Conservation (phyloP, 768 basidiomycete genomes). For the Suillus clintonianus region DNA sequence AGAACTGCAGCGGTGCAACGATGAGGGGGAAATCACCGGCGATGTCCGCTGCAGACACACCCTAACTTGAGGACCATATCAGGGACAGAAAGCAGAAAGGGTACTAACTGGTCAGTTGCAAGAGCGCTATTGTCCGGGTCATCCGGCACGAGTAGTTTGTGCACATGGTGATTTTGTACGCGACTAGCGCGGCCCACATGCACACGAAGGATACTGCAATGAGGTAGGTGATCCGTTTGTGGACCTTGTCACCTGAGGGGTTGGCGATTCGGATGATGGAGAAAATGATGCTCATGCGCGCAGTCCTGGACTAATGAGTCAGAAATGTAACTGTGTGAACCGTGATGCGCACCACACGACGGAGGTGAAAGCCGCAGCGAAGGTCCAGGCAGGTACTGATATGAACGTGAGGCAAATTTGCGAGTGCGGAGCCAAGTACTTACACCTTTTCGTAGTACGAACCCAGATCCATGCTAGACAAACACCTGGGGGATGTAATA, state of each 20-base stretch:
- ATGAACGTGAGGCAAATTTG: neutral
- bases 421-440: neutral
- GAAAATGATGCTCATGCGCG: slow-evolving; percentile 7
- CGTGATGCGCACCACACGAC: neutral
- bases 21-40: neutral
- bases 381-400: neutral
- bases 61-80: neutral
- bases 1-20: neutral
- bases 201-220: neutral
- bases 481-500: neutral
- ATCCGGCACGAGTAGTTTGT: neutral
- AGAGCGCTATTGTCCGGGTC: neutral
- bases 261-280: neutral
- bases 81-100: neutral
- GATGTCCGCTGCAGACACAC: neutral
- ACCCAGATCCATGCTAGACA: neutral
- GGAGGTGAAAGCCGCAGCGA: neutral
- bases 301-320: neutral
- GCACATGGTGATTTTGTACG: neutral
- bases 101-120: neutral
- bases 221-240: neutral
- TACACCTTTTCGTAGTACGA: neutral
- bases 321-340: no score
- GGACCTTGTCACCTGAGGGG: neutral
- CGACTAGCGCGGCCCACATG: neutral